phyloP scores from a whole-genome alignment of 2,329 filamentous ascomycete species.

The Colletotrichum tofieldiae region DNA sequence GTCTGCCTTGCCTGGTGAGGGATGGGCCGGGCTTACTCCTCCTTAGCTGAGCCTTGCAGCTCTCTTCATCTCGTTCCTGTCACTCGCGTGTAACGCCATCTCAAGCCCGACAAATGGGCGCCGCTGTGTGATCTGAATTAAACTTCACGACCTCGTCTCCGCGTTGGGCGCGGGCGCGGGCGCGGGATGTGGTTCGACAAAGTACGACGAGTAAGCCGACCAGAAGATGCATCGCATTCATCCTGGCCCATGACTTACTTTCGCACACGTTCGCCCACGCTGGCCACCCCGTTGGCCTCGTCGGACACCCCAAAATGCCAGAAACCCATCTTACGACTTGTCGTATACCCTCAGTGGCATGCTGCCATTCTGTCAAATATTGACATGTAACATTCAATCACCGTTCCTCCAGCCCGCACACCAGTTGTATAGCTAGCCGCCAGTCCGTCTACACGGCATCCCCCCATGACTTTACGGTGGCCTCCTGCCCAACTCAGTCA shows the following conservation, averaged over 20 bases:
- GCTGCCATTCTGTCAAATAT: not conserved
- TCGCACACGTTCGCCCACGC: not conserved
- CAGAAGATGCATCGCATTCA: slow-evolving; percentile 1
- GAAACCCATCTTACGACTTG: not conserved
- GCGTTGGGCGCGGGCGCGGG: slow-evolving; percentile 17
- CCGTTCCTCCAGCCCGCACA: not conserved
- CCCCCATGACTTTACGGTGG: slow-evolving; percentile 8
- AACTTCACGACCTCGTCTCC: slow-evolving; percentile 31
- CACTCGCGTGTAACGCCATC: slow-evolving; percentile 35
- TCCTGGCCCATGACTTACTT: not conserved
- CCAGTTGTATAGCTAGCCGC: not conserved
- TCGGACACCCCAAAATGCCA: not conserved
- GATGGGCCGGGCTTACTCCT: slow-evolving; percentile 7
- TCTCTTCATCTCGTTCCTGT: slow-evolving; percentile 20
- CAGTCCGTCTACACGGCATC: not conserved
- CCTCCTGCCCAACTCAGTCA: slow-evolving; percentile 25
- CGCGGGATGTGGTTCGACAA: slow-evolving; percentile 16
- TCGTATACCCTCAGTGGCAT: not conserved
- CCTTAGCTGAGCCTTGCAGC: slow-evolving; percentile 20
- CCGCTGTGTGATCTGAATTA: slow-evolving; percentile 8
- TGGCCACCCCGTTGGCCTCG: not conserved
- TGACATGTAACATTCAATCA: not conserved
- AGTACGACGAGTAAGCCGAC: slow-evolving; percentile 7
- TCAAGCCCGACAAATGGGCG: slow-evolving; percentile 5
- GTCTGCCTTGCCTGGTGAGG: not conserved